A percentile compares a stretch with the other conserved stretches of the same genome.
phyloP scores from a whole-genome alignment of 2,329 filamentous ascomycete species.

The Xylaria sp. region DNA sequence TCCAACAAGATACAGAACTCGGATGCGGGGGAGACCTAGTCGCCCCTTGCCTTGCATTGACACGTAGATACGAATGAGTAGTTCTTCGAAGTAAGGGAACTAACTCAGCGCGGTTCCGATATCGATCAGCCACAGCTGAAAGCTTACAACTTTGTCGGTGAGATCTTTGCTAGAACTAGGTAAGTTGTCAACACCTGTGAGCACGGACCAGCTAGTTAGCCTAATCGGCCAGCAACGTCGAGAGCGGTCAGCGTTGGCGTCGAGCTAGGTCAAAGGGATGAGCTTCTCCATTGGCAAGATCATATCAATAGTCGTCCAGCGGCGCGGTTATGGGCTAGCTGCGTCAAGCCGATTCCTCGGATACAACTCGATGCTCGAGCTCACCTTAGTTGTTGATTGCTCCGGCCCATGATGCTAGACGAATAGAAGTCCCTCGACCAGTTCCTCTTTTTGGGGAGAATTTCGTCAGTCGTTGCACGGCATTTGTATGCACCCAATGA shows the following conservation, averaged over 20 bases:
- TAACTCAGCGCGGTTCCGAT: neutral
- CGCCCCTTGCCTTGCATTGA: neutral
- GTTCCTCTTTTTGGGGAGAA: neutral
- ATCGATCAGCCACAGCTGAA: neutral
- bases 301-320: neutral
- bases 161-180: neutral
- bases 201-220: neutral
- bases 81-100: neutral
- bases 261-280: neutral
- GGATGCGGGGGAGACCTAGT: neutral
- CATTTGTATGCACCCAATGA: neutral
- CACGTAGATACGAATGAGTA: neutral
- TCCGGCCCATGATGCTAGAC: neutral
- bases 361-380: no score
- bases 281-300: neutral
- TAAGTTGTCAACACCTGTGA: neutral
- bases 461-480: neutral
- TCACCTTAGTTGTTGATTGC: neutral
- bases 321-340: neutral
- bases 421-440: neutral
- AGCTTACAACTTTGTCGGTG: neutral
- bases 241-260: neutral
- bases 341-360: neutral
- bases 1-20: neutral
- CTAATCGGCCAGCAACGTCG: neutral